Percentiles rank a stretch among this genome's conserved stretches.
Evolutionary conservation across 164 flowering plant genomes (phyloP).

Genomic region (Stephania japonica): DNA sequence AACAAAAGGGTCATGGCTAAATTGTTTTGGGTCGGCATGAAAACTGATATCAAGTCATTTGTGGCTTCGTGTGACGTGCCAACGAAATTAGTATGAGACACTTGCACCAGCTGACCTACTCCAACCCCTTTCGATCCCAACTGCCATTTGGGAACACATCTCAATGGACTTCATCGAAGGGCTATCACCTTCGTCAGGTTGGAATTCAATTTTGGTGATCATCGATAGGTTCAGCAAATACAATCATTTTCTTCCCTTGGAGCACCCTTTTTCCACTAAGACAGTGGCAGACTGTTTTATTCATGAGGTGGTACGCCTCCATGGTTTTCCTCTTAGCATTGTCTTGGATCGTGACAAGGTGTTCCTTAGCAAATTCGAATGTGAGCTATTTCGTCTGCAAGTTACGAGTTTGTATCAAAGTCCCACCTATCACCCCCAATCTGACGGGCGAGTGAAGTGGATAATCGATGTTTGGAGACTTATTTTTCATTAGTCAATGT

Average conservation of each 20-base stretch:
- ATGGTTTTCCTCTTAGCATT: not conserved
- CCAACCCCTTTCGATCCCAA: not conserved
- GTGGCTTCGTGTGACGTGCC: not conserved
- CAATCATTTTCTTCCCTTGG: not conserved
- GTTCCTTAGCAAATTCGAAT: not conserved
- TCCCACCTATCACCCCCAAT: not conserved
- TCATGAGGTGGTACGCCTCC: not conserved
- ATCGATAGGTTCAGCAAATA: not conserved
- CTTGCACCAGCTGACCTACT: no score
- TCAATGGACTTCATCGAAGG: conserved; percentile 9
- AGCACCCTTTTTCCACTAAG: not conserved
- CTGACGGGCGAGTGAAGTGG: not conserved
- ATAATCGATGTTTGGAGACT: not conserved
- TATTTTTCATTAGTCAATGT: not conserved
- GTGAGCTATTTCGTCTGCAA: not conserved
- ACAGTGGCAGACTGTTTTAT: not conserved
- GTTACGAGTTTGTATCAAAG: not conserved
- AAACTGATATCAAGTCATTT: not conserved
- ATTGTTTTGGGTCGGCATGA: conserved; percentile 3
- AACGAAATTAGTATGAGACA: not conserved
- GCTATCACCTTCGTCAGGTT: not conserved
- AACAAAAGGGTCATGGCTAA: not conserved
- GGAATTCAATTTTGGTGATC: not conserved
- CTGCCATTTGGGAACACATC: not conserved
- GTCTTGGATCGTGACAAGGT: not conserved